These are phyloP conservation scores for Ustilago hordei DNA, from an alignment of 1,284 basidiomycete genomes.

Conservation along the genomic window DNA sequence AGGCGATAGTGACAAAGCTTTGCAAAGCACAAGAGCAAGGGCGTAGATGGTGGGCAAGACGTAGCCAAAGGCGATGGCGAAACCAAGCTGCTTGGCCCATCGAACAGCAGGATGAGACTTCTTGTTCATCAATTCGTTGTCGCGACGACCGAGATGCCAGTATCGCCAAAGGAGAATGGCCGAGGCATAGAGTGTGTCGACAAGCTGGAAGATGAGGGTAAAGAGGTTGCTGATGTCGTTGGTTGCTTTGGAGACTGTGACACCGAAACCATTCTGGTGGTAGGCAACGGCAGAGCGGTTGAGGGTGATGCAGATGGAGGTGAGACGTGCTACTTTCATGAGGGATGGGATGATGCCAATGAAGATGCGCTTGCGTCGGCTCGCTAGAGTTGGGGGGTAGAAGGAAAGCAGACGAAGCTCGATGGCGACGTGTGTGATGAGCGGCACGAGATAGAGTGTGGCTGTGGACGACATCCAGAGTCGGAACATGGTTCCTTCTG, in stretches of 20 bases:
- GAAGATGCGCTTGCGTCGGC: slow-evolving; percentile 35
- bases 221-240: slow-evolving; percentile 43
- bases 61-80: slow-evolving; percentile 48
- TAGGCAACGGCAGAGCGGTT: slow-evolving; percentile 16
- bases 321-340: slow-evolving; percentile 45
- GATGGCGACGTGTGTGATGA: slow-evolving; percentile 50
- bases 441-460: slow-evolving; percentile 52
- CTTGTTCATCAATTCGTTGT: slow-evolving; percentile 42
- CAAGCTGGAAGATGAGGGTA: slow-evolving; percentile 47
- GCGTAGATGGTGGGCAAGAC: slow-evolving; percentile 48
- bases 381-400: slow-evolving; percentile 48
- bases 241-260: slow-evolving; percentile 24
- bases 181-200: slow-evolving; percentile 47
- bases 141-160: slow-evolving; percentile 45
- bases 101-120: slow-evolving; percentile 18
- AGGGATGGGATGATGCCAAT: slow-evolving; percentile 44
- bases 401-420: slow-evolving; percentile 51
- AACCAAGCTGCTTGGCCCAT: slow-evolving; percentile 43
- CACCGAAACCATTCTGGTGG: slow-evolving; percentile 18
- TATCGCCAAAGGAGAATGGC: slow-evolving; percentile 48
- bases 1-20: slow-evolving; percentile 19
- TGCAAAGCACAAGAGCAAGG: slow-evolving; percentile 40
- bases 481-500: slow-evolving; percentile 37
- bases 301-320: slow-evolving; percentile 44
- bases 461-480: slow-evolving; percentile 50